phyloP scores from a whole-genome alignment of 352 stramenopile genomes.

The Phytophthora brassicae region DNA sequence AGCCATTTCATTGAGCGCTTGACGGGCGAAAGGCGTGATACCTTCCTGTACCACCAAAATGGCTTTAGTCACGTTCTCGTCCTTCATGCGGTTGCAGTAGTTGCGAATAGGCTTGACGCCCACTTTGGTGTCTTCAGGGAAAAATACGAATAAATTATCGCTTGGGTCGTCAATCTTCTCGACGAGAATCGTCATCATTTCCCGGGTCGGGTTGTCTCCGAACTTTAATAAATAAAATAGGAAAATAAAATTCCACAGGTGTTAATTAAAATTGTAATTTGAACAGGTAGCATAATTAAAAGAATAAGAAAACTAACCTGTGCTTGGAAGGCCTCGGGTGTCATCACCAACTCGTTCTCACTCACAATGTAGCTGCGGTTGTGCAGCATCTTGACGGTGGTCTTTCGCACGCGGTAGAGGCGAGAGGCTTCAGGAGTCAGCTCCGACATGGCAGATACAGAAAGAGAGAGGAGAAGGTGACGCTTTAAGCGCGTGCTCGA shows the following conservation, averaged over 20 bases:
- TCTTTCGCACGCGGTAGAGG: slow-evolving; percentile 95
- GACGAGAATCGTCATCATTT: slow-evolving; percentile 96
- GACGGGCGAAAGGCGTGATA: slow-evolving; percentile 98
- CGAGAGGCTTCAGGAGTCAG: slow-evolving; percentile 82
- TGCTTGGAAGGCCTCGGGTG: slow-evolving; percentile 89
- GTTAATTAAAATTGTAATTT: too few species aligned
- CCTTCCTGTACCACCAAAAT: slow-evolving; percentile 97
- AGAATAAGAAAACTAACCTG: slow-evolving; percentile 45
- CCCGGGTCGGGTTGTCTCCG: slow-evolving; percentile 92
- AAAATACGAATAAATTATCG: slow-evolving; percentile 99
- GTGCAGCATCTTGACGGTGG: slow-evolving; percentile 94
- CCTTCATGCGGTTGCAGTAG: slow-evolving; percentile 97
- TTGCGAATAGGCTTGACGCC: slow-evolving; percentile 97
- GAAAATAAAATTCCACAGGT: too few species aligned
- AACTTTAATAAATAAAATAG: slow-evolving; percentile 41
- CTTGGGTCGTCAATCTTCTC: slow-evolving; percentile 91
- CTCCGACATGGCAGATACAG: slow-evolving; percentile 60
- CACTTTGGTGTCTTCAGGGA: slow-evolving; percentile 99
- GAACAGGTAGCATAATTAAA: too few species aligned
- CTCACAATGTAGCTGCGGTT: slow-evolving; percentile 98
- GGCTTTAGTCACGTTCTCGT: slow-evolving; percentile 96
- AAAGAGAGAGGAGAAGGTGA: background rate
- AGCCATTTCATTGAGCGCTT: slow-evolving; percentile 95
- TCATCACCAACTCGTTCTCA: slow-evolving; percentile 96
- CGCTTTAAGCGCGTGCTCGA: background rate